Base-by-base conservation (phyloP, 179 eudicot genomes). In the Heliamphora pulchella region DNA sequence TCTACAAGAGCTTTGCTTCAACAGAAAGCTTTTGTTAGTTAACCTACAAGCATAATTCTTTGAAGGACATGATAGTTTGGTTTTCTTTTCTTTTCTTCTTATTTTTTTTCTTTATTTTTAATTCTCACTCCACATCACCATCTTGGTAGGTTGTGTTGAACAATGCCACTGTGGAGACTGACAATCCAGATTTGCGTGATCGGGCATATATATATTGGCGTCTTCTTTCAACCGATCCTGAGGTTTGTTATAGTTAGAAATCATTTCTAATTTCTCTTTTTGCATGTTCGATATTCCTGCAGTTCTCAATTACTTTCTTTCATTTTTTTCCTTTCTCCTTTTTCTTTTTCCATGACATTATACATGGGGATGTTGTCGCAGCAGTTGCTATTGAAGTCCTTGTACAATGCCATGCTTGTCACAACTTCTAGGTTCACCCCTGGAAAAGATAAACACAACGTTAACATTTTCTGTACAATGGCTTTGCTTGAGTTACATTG, bases 181-280 rank as follows among this genome's bases (percentile, higher is more conserved):
- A 96, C 87, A 96, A 96, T 83, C 99, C 99, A 18, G 99, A 96
- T 85, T 85, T 96, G 78, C 94, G 99, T 72, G 99, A 96, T 79
- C 99, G 99, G 80, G 99, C 99, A 65, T 92, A 96, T 82, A 96
- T 96, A 73, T 96, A 96, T 80, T 96, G 99, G 99, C 97, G 98
- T 61, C 98, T 96, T 83, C 98, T 96, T 67, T 96, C 99, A 73
- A 96, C 98, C 71, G 99, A 96, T 87, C 99, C 99, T 11, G 99
- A 96, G 99, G 99, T 95, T 65, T 75, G 83, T 82, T 69, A 78
- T 4, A 3, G 59, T 55, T 53, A 2, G 1, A 65, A 64, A 41
- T 44, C 13, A 68, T 5, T 31, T 81, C 10, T 41, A 79, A 0
- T 46, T 14, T 53, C 58, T 54, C 63, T 54, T n/a, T 41, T 78